Evolutionary conservation across 192 early-diverging fungal species (phyloP).

Genomic region (Funneliformis mosseae): DNA sequence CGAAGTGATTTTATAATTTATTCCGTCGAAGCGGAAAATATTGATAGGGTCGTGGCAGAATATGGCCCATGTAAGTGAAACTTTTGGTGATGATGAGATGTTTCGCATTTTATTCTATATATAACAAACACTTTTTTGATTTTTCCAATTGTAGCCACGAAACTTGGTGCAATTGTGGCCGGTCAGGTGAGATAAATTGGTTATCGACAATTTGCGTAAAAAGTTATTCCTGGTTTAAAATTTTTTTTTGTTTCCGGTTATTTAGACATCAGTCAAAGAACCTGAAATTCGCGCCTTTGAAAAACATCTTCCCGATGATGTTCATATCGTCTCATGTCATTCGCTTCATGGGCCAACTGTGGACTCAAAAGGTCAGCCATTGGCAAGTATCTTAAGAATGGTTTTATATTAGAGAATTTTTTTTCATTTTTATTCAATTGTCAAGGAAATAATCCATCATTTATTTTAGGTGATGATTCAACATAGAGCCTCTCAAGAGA

Average conservation of each 20-base stretch:
- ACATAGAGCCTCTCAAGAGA: slow-evolving; percentile 65
- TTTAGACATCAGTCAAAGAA: slow-evolving; percentile 91
- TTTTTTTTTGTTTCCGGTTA: not conserved
- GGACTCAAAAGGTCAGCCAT: slow-evolving; percentile 76
- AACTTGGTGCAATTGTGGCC: slow-evolving; percentile 82
- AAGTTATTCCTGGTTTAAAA: not conserved
- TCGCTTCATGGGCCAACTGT: slow-evolving; percentile 95
- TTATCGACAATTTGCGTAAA: not conserved
- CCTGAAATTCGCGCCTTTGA: slow-evolving; percentile 93
- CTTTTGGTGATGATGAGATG: not conserved
- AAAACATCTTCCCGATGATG: slow-evolving; percentile 81
- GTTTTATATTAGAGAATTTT: not conserved
- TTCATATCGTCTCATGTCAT: slow-evolving; percentile 94
- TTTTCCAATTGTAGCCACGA: slow-evolving; percentile 62
- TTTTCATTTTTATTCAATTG: slow-evolving; percentile 30
- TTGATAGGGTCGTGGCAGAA: slow-evolving; percentile 74
- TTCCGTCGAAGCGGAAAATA: slow-evolving; percentile 90
- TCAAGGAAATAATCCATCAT: not conserved
- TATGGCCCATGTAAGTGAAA: slow-evolving; percentile 76
- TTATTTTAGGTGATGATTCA: slow-evolving; percentile 68
- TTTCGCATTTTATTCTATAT: not conserved
- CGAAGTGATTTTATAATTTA: slow-evolving; percentile 90
- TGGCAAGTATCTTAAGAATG: slow-evolving; percentile 46
- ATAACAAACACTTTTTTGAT: not conserved
- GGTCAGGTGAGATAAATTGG: slow-evolving; percentile 63